Conservation (phyloP, 805 yeast genomes). For the Candida parachauliodes region DNA sequence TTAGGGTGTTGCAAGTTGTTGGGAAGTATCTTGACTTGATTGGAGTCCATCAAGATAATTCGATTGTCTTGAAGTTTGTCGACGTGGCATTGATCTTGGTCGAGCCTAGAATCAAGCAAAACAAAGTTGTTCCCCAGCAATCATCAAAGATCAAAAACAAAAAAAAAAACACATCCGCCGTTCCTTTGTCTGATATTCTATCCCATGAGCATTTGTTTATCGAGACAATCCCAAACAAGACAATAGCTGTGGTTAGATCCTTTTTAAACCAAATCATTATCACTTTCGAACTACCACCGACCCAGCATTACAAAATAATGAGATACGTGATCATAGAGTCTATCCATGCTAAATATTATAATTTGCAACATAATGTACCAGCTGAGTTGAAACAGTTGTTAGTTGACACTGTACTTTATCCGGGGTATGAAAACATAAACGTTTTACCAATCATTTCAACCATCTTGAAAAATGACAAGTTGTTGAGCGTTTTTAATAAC, state of each 20-base stretch:
- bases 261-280: slow-evolving; percentile 51
- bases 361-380: slow-evolving; percentile 22
- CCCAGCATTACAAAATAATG: slow-evolving; percentile 57
- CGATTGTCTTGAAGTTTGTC: slow-evolving; percentile 51
- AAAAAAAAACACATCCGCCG: slow-evolving; percentile 38
- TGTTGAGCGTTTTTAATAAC: slow-evolving; percentile 59
- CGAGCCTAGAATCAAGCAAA: slow-evolving; percentile 29
- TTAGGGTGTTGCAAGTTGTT: slow-evolving; percentile 31
- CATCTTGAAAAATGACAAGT: slow-evolving; percentile 47
- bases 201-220: slow-evolving; percentile 61
- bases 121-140: slow-evolving; percentile 8
- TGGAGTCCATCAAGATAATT: slow-evolving; percentile 44
- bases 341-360: slow-evolving; percentile 23
- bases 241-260: slow-evolving; percentile 30
- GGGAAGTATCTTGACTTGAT: slow-evolving; percentile 29
- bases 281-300: slow-evolving; percentile 52
- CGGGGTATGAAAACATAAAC: slow-evolving; percentile 62
- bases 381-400: slow-evolving; percentile 36
- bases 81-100: slow-evolving; percentile 49
- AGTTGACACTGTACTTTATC: slow-evolving; percentile 59
- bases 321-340: slow-evolving; percentile 34
- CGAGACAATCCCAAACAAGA: slow-evolving; percentile 34
- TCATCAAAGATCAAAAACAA: slow-evolving; percentile 24
- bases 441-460: slow-evolving; percentile 67
- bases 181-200: slow-evolving; percentile 63